Evolutionary conservation across 441 rosid genomes (phyloP).

Genomic region (Aquilaria agallochum): DNA sequence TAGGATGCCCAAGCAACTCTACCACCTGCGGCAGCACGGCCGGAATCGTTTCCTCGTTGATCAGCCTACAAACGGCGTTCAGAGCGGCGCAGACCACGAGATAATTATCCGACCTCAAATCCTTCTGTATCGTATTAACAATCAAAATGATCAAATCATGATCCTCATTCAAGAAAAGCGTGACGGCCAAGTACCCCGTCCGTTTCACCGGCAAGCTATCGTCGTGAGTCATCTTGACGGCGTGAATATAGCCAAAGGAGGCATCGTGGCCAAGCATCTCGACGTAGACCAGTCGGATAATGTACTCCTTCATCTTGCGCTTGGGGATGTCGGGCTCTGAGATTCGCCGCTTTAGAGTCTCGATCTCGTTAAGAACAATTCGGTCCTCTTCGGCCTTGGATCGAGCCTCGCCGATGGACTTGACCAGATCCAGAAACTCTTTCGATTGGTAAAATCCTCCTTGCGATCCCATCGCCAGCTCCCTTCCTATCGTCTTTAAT

Average conservation of each 20-base stretch:
- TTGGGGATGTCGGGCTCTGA: conserved; percentile 88
- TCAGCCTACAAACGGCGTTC: conserved; percentile 84
- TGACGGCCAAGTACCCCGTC: conserved; percentile 94
- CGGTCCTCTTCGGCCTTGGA: conserved; percentile 99
- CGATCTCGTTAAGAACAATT: conserved; percentile 85
- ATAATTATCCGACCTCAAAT: conserved; percentile 86
- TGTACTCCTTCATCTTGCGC: conserved; percentile 94
- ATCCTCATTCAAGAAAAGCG: conserved; percentile 87
- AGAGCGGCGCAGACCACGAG: conserved; percentile 87
- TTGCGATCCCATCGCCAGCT: conserved; percentile 98
- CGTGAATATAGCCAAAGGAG: conserved; percentile 94
- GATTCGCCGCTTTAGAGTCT: conserved; percentile 78
- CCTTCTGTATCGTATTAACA: conserved; percentile 97
- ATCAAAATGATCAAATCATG: conserved; percentile 92
- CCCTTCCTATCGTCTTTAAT: conserved; percentile 91
- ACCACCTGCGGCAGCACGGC: conserved; percentile 91
- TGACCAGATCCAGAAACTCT: conserved; percentile 94
- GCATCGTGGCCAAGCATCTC: conserved; percentile 99
- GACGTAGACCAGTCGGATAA: conserved; percentile 77
- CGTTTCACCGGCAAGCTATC: conserved; percentile 77
- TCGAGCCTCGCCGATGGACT: conserved; percentile 98
- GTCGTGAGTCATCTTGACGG: conserved; percentile 98
- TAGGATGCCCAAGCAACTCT: conserved; percentile 69
- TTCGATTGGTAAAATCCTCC: conserved; percentile 95
- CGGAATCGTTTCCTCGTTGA: conserved; percentile 98